phyloP scores from a whole-genome alignment of 2,329 filamentous ascomycete species.

The Cercospora sp. region DNA sequence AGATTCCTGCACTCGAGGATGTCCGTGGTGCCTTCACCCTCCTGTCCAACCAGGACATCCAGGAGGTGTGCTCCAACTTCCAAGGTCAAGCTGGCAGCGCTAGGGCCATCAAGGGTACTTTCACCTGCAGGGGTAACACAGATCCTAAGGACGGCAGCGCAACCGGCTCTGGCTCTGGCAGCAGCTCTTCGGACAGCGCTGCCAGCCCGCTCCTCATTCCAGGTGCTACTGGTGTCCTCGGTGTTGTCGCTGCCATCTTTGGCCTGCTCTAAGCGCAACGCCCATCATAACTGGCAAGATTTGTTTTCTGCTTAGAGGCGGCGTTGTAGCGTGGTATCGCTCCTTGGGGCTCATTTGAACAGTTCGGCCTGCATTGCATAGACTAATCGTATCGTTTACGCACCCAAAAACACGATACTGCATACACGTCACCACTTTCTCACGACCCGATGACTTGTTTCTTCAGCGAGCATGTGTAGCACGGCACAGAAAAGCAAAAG shows the following conservation, averaged over 20 bases:
- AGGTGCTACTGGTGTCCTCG: slow-evolving; percentile 47
- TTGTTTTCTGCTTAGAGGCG: slow-evolving; percentile 26
- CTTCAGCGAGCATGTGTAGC: slow-evolving; percentile 22
- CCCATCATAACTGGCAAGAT: slow-evolving; percentile 16
- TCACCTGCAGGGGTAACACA: slow-evolving; percentile 43
- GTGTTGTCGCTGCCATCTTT: slow-evolving; percentile 51
- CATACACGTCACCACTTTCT: slow-evolving; percentile 22
- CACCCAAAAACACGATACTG: slow-evolving; percentile 24
- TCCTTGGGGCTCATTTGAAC: slow-evolving; percentile 27
- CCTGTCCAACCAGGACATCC: slow-evolving; percentile 48
- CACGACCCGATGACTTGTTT: slow-evolving; percentile 26
- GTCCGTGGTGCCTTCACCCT: slow-evolving; percentile 55
- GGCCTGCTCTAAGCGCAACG: slow-evolving; percentile 44
- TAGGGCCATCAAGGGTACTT: slow-evolving; percentile 48
- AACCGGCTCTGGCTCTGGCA: slow-evolving; percentile 33
- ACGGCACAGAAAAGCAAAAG: slow-evolving; percentile 18
- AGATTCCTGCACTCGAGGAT: slow-evolving; percentile 58
- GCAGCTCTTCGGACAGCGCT: slow-evolving; percentile 38
- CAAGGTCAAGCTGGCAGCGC: slow-evolving; percentile 42
- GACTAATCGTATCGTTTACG: slow-evolving; percentile 39
- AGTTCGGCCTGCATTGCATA: slow-evolving; percentile 33
- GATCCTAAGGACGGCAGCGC: slow-evolving; percentile 40
- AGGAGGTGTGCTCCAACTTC: slow-evolving; percentile 45
- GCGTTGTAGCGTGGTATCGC: slow-evolving; percentile 24
- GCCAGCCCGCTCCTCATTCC: slow-evolving; percentile 46